A percentile compares a stretch with the other conserved stretches of the same genome.
Conservation (phyloP, 768 basidiomycete species). For the Tremella mesenterica region DNA sequence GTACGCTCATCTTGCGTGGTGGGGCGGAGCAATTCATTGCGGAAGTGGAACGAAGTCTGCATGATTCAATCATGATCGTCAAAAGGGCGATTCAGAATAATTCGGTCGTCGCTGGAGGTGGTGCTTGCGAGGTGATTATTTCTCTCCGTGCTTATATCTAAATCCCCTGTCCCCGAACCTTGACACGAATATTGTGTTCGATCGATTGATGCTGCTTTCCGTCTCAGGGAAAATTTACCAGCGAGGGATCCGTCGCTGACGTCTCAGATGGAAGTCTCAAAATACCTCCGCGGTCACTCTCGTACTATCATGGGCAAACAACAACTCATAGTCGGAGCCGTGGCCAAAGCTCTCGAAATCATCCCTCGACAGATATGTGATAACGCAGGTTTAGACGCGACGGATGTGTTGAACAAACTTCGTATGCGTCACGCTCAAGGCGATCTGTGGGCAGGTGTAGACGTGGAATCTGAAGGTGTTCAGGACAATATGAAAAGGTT, state of each 20-base stretch:
- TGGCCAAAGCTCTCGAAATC: constrained; percentile 93
- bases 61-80: constrained; percentile 99
- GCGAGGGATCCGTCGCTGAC: neutral
- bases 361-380: constrained; percentile 98
- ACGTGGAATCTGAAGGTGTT: constrained; percentile 79
- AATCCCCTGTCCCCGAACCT: neutral
- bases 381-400: constrained; percentile 95
- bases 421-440: constrained; percentile 90
- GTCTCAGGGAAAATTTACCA: neutral
- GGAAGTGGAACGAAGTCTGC: constrained; percentile 92
- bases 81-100: constrained; percentile 92
- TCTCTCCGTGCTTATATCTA: neutral
- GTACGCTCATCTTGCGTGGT: constrained; percentile 85
- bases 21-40: constrained; percentile 99
- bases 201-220: neutral
- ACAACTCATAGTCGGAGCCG: constrained; percentile 86
- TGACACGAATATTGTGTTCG: neutral
- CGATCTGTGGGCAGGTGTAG: constrained; percentile 85
- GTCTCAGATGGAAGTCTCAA: constrained; percentile 85
- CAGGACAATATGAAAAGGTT: constrained; percentile 95
- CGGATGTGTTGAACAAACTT: constrained; percentile 92
- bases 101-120: constrained; percentile 93
- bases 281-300: constrained; percentile 83
- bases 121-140: constrained; percentile 75
- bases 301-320: constrained; percentile 90